Conservation (phyloP, 805 yeast species). For the Sugiyamaella valdiviana region DNA sequence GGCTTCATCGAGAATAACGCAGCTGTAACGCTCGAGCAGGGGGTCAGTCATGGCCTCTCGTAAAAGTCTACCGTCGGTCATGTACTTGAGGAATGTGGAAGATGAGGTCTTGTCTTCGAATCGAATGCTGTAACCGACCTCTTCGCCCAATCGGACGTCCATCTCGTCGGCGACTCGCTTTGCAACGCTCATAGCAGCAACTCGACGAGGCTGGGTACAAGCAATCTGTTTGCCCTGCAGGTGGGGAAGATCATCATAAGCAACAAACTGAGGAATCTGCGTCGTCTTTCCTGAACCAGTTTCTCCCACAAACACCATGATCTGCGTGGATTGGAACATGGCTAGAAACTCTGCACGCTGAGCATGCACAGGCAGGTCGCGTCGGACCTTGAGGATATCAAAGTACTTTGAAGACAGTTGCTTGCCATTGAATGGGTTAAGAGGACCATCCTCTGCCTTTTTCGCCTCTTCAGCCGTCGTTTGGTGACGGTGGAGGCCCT, state of each 20-base stretch:
- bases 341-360: conserved; percentile 84
- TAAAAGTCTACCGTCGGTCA: conserved; percentile 98
- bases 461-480: conserved; percentile 32
- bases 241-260: conserved; percentile 89
- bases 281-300: conserved; percentile 99
- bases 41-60: conserved; percentile 98
- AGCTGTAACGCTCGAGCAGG: conserved; percentile 68
- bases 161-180: conserved; percentile 95
- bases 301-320: conserved; percentile 98
- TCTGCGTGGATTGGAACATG: conserved; percentile 80
- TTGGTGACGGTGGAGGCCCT: conserved; percentile 21
- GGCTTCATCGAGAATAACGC: conserved; percentile 93
- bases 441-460: conserved; percentile 39
- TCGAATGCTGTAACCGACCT: conserved; percentile 93
- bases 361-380: conserved; percentile 88
- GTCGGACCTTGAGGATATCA: conserved; percentile 69
- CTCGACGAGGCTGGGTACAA: conserved; percentile 94
- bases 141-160: conserved; percentile 89
- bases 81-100: conserved; percentile 81
- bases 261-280: conserved; percentile 93
- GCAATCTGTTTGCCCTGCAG: conserved; percentile 79
- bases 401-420: conserved; percentile 59
- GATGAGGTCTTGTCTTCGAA: conserved; percentile 82
- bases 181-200: conserved; percentile 98
- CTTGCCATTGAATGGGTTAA: conserved; percentile 76